Percentiles rank a stretch among this genome's conserved stretches.
Evolutionary conservation across 2,329 filamentous ascomycete species (phyloP).

Genomic region (Magnaporthiopsis poae): DNA sequence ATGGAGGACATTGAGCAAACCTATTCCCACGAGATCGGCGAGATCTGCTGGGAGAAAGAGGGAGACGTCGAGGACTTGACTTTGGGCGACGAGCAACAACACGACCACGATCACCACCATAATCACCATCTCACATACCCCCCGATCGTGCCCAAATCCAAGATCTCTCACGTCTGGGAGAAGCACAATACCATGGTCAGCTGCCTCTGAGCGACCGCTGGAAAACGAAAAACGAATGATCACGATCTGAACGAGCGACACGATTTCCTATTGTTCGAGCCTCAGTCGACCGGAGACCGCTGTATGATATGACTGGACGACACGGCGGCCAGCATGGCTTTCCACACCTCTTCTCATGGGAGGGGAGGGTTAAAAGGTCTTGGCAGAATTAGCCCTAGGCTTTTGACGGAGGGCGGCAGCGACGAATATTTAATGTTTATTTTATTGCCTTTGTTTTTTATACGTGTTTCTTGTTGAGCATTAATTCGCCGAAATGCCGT

Average conservation of each 20-base stretch:
- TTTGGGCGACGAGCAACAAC: background rate
- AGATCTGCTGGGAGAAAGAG: constrained; percentile 6
- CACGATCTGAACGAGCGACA: background rate
- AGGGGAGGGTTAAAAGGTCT: background rate
- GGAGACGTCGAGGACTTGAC: background rate
- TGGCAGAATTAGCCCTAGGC: background rate
- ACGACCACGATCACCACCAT: background rate
- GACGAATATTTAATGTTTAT: background rate
- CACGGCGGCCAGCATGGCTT: background rate
- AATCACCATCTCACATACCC: constrained; percentile 5
- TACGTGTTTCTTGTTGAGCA: background rate
- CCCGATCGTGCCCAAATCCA: constrained; percentile 5
- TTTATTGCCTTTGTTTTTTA: background rate
- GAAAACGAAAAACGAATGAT: background rate
- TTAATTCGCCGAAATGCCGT: background rate
- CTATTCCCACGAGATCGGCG: constrained; percentile 15
- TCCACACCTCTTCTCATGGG: background rate
- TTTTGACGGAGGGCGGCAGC: background rate
- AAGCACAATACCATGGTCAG: constrained; percentile 1
- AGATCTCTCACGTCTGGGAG: constrained; percentile 7
- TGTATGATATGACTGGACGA: background rate
- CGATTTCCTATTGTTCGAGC: background rate
- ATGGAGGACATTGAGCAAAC: constrained; percentile 18
- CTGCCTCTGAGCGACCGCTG: background rate
- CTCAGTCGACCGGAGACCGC: background rate